Base-by-base conservation (phyloP, 1,139 yeast species). In the Blastobotrys aristatus region DNA sequence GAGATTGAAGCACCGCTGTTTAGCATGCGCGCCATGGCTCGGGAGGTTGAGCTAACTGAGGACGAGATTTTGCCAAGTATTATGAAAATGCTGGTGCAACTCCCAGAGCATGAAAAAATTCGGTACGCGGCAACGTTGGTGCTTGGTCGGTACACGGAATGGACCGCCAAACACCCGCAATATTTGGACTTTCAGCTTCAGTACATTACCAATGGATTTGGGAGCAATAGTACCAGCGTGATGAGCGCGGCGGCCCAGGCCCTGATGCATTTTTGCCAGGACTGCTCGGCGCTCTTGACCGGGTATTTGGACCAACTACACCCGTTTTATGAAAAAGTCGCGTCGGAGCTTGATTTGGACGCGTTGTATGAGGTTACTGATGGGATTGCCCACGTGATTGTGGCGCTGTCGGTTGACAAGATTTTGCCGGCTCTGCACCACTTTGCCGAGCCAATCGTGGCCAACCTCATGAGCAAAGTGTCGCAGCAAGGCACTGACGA, bases 111-210 rank as follows among this genome's bases (percentile, higher is more conserved):
- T 60, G 83, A 85, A 18, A 87, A 88, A 62, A 79, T 92, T 48
- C 75, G 96, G 61, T 92, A 92, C 60, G 95, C 97, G 2, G 92
- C 96, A 1, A 88, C 96, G 0, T 73, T 92, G 58, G 96, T 92
- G 1, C 71, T 94, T 43, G 98, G 98, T 7, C 75, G 98, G 58
- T 92, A 92, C 65, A 87, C 97, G 1, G 90, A 84, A 67, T 94
- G 98, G 97, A 88, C 97, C 0, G 73, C 90, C 4, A 76, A 79
- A 54, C 94, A 92, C 66, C 88, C 95, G 1, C 83, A 86, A 53
- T 84, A 74, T 58, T 72, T 94, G 52, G 94, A 87, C 64, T 77
- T 82, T 43, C 96, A 90, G 65, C 74, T 94, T 51, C 82, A 84
- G 56, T 92, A 89, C 63, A 88, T 94, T 54, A 85, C 84, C 47